Evolutionary conservation across 441 rosid genomes (phyloP).

Genomic region (Hura crepitans): DNA sequence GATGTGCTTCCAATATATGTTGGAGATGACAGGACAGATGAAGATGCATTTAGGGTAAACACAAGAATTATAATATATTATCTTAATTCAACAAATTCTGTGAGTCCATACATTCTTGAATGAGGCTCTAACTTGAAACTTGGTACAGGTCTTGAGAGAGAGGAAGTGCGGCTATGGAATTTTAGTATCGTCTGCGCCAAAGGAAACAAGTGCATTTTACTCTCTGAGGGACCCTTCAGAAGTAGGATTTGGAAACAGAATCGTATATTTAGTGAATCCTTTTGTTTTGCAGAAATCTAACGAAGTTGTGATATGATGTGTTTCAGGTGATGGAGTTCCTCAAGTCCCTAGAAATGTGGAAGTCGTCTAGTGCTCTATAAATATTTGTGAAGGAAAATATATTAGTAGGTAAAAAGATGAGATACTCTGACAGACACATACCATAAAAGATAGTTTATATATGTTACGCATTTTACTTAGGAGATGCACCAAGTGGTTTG

Average conservation of each 20-base stretch:
- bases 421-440: conserved; percentile 24
- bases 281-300: background rate
- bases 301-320: background rate
- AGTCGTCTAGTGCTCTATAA: conserved; percentile 50
- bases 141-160: conserved; percentile 63
- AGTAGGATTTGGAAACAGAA: conserved; percentile 34
- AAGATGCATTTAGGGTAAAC: conserved; percentile 88
- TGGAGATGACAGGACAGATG: conserved; percentile 94
- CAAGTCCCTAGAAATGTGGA: conserved; percentile 61
- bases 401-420: conserved; percentile 1
- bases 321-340: conserved; percentile 87
- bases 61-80: background rate
- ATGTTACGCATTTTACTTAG: conserved; percentile 13
- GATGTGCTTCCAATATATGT: conserved; percentile 92
- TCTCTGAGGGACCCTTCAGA: conserved; percentile 83
- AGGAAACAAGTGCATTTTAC: conserved; percentile 78
- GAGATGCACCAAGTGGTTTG: conserved; percentile 22
- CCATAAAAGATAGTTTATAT: conserved; percentile 7
- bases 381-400: conserved; percentile 14
- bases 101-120: background rate
- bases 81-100: background rate
- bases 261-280: background rate
- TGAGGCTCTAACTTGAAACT: background rate
- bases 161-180: conserved; percentile 74
- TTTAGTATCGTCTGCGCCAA: conserved; percentile 72